Percentiles rank a stretch among this genome's conserved stretches.
Evolutionary conservation across 192 early-diverging fungal genomes (phyloP).

Genomic region (Chytriomyces sp.): DNA sequence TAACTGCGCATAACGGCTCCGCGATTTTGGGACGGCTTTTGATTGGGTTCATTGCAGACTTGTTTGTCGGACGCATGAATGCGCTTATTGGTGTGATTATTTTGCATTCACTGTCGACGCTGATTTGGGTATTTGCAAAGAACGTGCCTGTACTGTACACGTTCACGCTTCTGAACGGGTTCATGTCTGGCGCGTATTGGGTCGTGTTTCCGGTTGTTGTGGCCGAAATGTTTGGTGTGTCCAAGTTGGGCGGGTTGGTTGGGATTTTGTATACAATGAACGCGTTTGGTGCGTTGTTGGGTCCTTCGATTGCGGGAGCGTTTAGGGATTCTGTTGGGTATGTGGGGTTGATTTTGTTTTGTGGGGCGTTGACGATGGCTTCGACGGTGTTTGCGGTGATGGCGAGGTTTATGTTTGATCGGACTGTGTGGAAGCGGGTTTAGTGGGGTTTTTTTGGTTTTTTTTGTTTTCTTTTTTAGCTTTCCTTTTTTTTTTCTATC

Average conservation of each 20-base stretch:
- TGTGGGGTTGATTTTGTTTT: conserved; percentile 14
- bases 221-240: conserved; percentile 28
- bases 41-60: conserved; percentile 67
- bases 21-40: conserved; percentile 66
- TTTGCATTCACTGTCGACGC: conserved; percentile 25
- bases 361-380: conserved; percentile 11
- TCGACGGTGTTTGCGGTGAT: conserved; percentile 1
- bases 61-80: conserved; percentile 64
- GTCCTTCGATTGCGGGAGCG: conserved; percentile 24
- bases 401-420: conserved; percentile 1
- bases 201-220: conserved; percentile 44
- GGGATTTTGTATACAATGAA: conserved; percentile 32
- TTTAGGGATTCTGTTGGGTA: conserved; percentile 16
- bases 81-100: conserved; percentile 56
- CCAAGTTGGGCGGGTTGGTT: conserved; percentile 15
- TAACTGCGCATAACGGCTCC: conserved; percentile 70
- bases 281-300: conserved; percentile 21
- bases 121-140: conserved; percentile 57
- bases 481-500: too few species aligned
- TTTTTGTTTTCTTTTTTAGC: too few species aligned
- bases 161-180: conserved; percentile 53
- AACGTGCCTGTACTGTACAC: conserved; percentile 34
- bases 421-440: neutral
- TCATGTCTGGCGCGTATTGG: conserved; percentile 51
- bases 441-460: conserved; percentile 35